A percentile compares a stretch with the other conserved stretches of the same genome.
Conservation (phyloP, 352 stramenopile genomes). For the Globisporangium viniferum region DNA sequence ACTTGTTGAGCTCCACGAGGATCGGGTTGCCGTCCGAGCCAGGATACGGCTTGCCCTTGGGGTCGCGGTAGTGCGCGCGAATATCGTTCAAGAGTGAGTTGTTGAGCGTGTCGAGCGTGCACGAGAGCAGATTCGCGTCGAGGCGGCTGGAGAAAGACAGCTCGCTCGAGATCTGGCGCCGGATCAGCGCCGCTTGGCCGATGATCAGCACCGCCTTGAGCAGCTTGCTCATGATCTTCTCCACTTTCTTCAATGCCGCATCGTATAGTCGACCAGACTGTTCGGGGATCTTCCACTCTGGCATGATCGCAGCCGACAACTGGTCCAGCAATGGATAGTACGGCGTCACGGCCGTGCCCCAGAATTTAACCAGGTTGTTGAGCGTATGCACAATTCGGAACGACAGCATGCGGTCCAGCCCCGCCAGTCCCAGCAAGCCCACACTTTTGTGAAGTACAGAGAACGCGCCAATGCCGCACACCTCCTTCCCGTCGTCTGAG, state of each 20-base stretch:
- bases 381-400: conserved; percentile 92
- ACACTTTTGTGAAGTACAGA: conserved; percentile 89
- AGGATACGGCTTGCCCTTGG: conserved; percentile 80
- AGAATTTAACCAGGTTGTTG: conserved; percentile 94
- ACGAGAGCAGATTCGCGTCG: conserved; percentile 90
- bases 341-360: conserved; percentile 82
- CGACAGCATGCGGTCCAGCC: conserved; percentile 91
- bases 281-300: conserved; percentile 87
- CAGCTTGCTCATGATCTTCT: conserved; percentile 93
- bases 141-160: conserved; percentile 88
- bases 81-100: conserved; percentile 88
- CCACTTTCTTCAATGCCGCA: conserved; percentile 89
- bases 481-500: conserved; percentile 73
- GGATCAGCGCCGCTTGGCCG: conserved; percentile 92
- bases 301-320: conserved; percentile 74
- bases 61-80: conserved; percentile 79
- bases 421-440: conserved; percentile 87
- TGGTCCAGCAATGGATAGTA: conserved; percentile 90
- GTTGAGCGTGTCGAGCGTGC: conserved; percentile 89
- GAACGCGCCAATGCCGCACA: conserved; percentile 89
- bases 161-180: conserved; percentile 90
- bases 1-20: conserved; percentile 89
- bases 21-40: conserved; percentile 77
- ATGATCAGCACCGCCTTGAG: conserved; percentile 92
- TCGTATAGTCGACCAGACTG: conserved; percentile 87